Percentiles rank a stretch among this genome's conserved stretches.
phyloP scores from a whole-genome alignment of 441 rosid species.

The Isatis lusitanica region DNA sequence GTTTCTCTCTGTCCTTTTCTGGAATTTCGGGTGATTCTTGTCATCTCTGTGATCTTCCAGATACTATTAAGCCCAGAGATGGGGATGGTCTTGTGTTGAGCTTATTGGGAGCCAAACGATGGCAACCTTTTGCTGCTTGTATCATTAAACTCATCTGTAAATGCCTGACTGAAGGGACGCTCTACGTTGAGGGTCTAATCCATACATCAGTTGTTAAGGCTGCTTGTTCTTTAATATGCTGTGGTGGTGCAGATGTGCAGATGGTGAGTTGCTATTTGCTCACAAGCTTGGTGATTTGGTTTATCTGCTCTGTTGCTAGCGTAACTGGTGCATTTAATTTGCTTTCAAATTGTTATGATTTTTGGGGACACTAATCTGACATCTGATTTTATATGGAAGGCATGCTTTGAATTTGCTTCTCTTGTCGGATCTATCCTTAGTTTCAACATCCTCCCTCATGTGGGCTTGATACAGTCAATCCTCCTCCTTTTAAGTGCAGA shows the following conservation, averaged over 20 bases:
- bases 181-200: conserved; percentile 85
- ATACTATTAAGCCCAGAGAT: conserved; percentile 57
- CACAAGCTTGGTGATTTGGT: conserved; percentile 28
- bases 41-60: conserved; percentile 72
- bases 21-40: conserved; percentile 56
- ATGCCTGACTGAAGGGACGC: conserved; percentile 92
- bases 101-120: conserved; percentile 59
- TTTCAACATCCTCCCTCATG: conserved; percentile 71
- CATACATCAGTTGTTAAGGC: conserved; percentile 65
- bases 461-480: conserved; percentile 75
- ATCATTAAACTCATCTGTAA: conserved; percentile 75
- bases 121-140: conserved; percentile 89
- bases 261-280: conserved; percentile 61
- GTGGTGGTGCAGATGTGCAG: conserved; percentile 83
- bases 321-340: conserved; percentile 30
- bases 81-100: conserved; percentile 74
- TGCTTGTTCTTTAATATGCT: conserved; percentile 76
- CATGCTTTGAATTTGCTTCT: conserved; percentile 90
- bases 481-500: conserved; percentile 70
- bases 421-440: conserved; percentile 66
- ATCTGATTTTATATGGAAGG: conserved; percentile 66
- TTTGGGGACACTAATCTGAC: conserved; percentile 47
- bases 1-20: conserved; percentile 67
- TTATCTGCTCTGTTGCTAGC: conserved; percentile 17
- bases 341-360: conserved; percentile 29